Percentiles rank a stretch among this genome's conserved stretches.
phyloP scores from a whole-genome alignment of 768 basidiomycete species.

The Termitomyces sp. region DNA sequence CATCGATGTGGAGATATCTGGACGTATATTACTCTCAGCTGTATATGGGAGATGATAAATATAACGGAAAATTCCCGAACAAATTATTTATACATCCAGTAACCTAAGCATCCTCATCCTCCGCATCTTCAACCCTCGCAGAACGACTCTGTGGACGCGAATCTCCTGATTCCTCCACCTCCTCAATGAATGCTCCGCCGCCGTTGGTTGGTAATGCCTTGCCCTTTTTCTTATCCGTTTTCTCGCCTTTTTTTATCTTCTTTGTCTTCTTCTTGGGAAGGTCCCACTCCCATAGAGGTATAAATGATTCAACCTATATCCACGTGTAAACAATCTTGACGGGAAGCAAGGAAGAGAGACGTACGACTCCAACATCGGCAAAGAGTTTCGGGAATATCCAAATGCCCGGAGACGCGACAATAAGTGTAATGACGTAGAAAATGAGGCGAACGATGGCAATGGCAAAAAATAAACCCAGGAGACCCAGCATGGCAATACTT shows the following conservation, averaged over 20 bases:
- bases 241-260: constrained; percentile 49
- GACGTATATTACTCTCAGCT: background rate
- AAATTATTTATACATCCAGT: constrained; percentile 7
- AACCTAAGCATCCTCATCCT: constrained; percentile 32
- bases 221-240: constrained; percentile 41
- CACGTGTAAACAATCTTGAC: background rate
- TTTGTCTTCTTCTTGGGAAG: constrained; percentile 64
- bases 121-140: constrained; percentile 42
- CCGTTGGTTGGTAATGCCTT: constrained; percentile 38
- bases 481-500: constrained; percentile 78
- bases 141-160: constrained; percentile 36
- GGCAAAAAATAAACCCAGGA: constrained; percentile 87
- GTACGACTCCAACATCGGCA: constrained; percentile 96
- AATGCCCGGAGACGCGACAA: constrained; percentile 84
- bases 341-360: constrained; percentile 27
- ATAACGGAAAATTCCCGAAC: background rate
- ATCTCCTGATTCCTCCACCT: constrained; percentile 36
- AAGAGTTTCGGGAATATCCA: constrained; percentile 99
- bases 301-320: constrained; percentile 88
- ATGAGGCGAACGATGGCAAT: constrained; percentile 88
- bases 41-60: background rate
- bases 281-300: constrained; percentile 97
- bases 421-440: constrained; percentile 88
- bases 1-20: background rate
- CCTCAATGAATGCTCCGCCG: constrained; percentile 38